Base-by-base conservation (phyloP, 1,284 basidiomycete species). In the Pyrrhoderma lamaoense region DNA sequence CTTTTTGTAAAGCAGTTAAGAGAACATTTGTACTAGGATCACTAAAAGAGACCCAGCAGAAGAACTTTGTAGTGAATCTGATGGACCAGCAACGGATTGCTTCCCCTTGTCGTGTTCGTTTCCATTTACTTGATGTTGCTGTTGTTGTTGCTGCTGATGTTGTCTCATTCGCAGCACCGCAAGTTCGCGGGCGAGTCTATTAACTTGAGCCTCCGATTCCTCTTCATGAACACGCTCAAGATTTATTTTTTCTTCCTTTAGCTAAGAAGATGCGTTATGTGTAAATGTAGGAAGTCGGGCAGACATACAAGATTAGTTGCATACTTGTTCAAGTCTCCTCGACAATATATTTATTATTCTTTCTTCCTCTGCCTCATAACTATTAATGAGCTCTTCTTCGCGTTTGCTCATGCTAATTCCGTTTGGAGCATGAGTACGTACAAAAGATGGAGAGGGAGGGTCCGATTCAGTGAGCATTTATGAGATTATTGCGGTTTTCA, bases 341-440 rank as follows among this genome's bases (percentile, higher is more conserved):
- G 42, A 50, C 18, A 49, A 37, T 8, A 85, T 72, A 58, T 89
- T 89, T 55, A 88, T 85, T 53, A 91, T 87, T 40, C 87, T 77
- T 63, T 91, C 88, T 65, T 91, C 88, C 66, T 91, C 88, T 3
- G 87, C 89, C 60, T 91, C 87, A 63, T 88, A 89, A 13, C 83
- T 83, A 65, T 89, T 88, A 61, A 90, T 89, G 61, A 90, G 72
- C 49, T 78, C 81, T 62, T 89, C 86, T 58, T 82, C 77, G 23
- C 70, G 66, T 42, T 75, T 74, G 18, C 53, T 56, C 19, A 31
- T 31, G 27, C 27, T 38, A 31, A 11, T 40, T 52, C 69, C 75
- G 57, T 69, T 72, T 19, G 78, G 70, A 22, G 34, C 19, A 13
- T 19, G 23, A 21, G 14, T 16, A 3, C 39, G 22, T 39, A 36